Conservation (phyloP, 1,284 basidiomycete genomes). For the Coniferiporia weirii region DNA sequence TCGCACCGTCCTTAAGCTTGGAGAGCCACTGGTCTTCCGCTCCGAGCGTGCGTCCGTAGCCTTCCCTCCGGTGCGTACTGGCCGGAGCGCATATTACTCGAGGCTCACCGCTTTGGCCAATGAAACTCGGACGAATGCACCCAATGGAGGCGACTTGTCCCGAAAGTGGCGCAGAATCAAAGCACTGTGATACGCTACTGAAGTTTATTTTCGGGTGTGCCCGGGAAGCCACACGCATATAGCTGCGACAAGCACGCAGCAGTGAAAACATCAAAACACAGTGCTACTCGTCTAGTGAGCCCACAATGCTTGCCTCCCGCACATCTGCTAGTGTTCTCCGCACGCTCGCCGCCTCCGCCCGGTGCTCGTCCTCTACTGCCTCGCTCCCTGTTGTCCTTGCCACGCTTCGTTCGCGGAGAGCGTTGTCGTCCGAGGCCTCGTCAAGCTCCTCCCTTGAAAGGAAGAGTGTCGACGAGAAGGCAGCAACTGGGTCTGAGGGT, state of each 20-base stretch:
- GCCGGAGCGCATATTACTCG: too few species aligned
- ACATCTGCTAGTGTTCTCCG: background rate
- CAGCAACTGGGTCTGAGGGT: conserved; percentile 15
- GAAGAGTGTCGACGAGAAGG: conserved; percentile 9
- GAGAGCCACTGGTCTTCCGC: too few species aligned
- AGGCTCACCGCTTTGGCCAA: too few species aligned
- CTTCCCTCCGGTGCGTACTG: too few species aligned
- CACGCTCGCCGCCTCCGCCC: conserved; percentile 8
- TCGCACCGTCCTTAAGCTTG: too few species aligned
- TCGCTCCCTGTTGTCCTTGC: background rate
- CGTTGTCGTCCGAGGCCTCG: background rate
- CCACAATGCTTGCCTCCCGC: background rate
- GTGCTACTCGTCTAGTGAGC: background rate
- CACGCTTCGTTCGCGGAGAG: background rate
- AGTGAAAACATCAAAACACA: background rate
- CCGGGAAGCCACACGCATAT: background rate
- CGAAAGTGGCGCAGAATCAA: background rate
- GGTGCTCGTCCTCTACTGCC: background rate
- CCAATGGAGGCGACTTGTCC: background rate
- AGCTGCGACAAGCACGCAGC: background rate
- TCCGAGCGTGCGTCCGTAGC: too few species aligned
- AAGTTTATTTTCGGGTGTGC: background rate
- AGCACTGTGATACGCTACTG: background rate
- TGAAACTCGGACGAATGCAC: background rate
- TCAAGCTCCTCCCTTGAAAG: background rate